Evolutionary conservation across 2,329 filamentous ascomycete species (phyloP).

Genomic region (Hypoxylon sp.): DNA sequence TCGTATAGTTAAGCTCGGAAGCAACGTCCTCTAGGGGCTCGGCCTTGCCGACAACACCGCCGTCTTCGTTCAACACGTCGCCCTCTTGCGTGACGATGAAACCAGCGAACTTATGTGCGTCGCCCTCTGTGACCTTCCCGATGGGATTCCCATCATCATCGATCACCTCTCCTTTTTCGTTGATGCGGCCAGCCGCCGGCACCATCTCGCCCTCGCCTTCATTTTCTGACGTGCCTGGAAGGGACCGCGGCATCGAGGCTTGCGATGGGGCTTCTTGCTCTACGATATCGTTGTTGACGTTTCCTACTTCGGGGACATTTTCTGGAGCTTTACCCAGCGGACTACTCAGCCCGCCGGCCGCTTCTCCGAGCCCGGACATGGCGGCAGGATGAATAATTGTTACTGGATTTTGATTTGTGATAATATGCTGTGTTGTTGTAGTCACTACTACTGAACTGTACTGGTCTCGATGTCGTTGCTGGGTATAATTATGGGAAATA

Average conservation of each 20-base stretch:
- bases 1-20: conserved; percentile 54
- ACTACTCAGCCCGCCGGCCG: conserved; percentile 42
- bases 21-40: conserved; percentile 54
- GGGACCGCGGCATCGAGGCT: conserved; percentile 49
- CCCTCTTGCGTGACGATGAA: conserved; percentile 58
- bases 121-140: conserved; percentile 57
- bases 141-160: conserved; percentile 68
- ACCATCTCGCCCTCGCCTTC: conserved; percentile 56
- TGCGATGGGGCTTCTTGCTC: conserved; percentile 43
- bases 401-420: conserved; percentile 49
- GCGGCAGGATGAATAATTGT: conserved; percentile 50
- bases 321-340: conserved; percentile 42
- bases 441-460: conserved; percentile 33
- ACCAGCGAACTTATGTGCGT: conserved; percentile 51
- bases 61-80: conserved; percentile 54
- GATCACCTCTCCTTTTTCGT: conserved; percentile 69
- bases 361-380: conserved; percentile 52
- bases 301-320: conserved; percentile 24
- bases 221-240: conserved; percentile 49
- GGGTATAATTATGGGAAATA: conserved; percentile 38
- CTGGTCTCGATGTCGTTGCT: conserved; percentile 20
- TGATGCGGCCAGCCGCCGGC: conserved; percentile 60
- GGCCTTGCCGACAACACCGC: conserved; percentile 54
- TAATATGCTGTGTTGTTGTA: conserved; percentile 44
- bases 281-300: neutral